Conservation (phyloP, 2,329 filamentous ascomycete species). For the Phialophora verrucosa region DNA sequence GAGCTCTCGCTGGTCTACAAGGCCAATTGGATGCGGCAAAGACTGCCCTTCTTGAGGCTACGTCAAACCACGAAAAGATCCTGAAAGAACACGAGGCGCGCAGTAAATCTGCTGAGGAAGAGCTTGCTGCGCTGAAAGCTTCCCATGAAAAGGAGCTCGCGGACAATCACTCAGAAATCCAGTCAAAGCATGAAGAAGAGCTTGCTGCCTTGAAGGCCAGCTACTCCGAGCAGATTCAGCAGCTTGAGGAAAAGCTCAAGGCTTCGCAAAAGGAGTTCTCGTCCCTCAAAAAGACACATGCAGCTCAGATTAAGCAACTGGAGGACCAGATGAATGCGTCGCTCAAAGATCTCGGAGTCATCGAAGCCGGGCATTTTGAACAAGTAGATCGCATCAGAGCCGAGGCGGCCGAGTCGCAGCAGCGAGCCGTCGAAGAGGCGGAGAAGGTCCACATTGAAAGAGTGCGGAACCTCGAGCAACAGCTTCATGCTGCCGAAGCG, state of each 20-base stretch:
- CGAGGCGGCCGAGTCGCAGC: slow-evolving; percentile 26
- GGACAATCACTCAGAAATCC: slow-evolving; percentile 12
- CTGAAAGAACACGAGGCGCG: slow-evolving; percentile 18
- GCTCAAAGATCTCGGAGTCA: slow-evolving; percentile 27
- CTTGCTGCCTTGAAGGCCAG: slow-evolving; percentile 34
- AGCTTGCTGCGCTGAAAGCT: slow-evolving; percentile 26
- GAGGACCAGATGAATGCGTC: slow-evolving; percentile 34
- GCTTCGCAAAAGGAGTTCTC: slow-evolving; percentile 43
- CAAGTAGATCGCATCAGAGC: slow-evolving; percentile 30
- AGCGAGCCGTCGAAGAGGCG: slow-evolving; percentile 27
- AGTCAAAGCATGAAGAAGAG: slow-evolving; percentile 26
- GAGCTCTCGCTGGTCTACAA: slow-evolving; percentile 21
- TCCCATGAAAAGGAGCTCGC: slow-evolving; percentile 26
- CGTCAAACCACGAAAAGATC: slow-evolving; percentile 17
- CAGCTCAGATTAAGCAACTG: slow-evolving; percentile 31
- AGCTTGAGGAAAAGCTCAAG: slow-evolving; percentile 45
- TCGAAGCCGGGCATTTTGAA: slow-evolving; percentile 32
- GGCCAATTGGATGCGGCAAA: slow-evolving; percentile 24
- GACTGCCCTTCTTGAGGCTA: slow-evolving; percentile 17
- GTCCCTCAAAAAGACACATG: slow-evolving; percentile 29
- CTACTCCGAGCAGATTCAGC: slow-evolving; percentile 45
- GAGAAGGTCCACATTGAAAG: slow-evolving; percentile 27
- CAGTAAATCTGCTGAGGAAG: slow-evolving; percentile 20
- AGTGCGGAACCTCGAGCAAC: slow-evolving; percentile 25
- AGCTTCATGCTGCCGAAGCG: slow-evolving; percentile 28